Evolutionary conservation across 495 filamentous ascomycete genomes (phyloP), one percentile per base, ranked within the genome.

Genomic region (Letharia lupina): DNA sequence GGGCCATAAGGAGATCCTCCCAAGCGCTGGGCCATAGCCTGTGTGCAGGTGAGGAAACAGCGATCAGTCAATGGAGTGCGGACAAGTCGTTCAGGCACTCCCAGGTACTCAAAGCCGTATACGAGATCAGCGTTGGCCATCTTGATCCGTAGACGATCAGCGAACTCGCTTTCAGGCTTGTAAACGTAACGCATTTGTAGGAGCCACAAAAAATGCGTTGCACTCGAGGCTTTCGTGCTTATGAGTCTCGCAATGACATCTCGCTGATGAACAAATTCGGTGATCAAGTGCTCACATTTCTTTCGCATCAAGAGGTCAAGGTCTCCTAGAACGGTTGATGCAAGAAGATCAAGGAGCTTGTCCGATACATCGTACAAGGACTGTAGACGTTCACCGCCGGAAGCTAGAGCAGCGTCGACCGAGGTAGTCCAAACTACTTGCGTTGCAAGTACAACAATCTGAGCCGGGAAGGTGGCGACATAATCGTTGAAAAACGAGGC

Each of bases 131-230:
- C 92, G 71, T 99, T 98, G 16, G 95, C 95, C 91, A 98, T 97
- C 75, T 89, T 90, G 74, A 99, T 88, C 69, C 91, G 86, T 54
- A 99, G 79, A 28, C 95, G 88, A 68, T 91, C 85, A 40, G 94
- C 76, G 74, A 86, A 89, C 65, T 95, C 91, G 9, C 85, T 91
- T 64, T 94, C 90, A 1, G 87, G 78, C 7, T 81, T 80, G 75
- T 96, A 98, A 59, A 95, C 86, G 73, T 96, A 99, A 65, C 95
- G 90, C 93, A 99, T 97, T 74, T 94, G 92, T n/a, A 97, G 80
- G 11, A 96, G 82, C 94, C 94, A 99, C 66, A 93, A 74, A 72
- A 96, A 90, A 73, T 99, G 92, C 41, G 83, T 89, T 20, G 91
- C 80, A n/a, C 86, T 86, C 45, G 82, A 82, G 23, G 94, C 95